Conservation (phyloP, 164 flowering plant species). For the Akebia trifoliata region DNA sequence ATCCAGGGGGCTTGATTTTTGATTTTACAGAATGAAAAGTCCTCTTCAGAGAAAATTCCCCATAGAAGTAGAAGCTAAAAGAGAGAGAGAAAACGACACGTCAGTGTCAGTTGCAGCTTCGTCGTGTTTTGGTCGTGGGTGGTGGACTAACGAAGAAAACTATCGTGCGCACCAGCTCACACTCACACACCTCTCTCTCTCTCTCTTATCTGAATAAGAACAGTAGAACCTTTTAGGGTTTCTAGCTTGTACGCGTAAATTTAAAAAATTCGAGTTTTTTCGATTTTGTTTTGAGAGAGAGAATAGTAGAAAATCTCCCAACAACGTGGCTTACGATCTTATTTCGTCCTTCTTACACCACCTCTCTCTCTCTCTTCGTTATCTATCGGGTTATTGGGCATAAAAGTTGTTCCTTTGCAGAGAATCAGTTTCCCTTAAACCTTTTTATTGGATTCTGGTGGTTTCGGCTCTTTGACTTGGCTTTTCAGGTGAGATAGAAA, state of each 20-base stretch:
- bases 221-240: not conserved
- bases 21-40: no score
- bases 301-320: not conserved
- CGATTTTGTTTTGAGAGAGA: not conserved
- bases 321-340: constrained; percentile 6
- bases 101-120: not conserved
- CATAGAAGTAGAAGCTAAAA: no score
- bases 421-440: no score
- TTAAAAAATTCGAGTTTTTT: not conserved
- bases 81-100: no score
- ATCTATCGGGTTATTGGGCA: not conserved
- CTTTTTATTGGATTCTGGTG: no score
- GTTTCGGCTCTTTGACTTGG: no score
- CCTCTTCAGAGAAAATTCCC: no score
- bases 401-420: not conserved
- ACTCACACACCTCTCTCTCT: not conserved
- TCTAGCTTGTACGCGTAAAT: no score
- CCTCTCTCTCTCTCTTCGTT: not conserved
- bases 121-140: not conserved
- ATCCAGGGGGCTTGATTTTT: no score
- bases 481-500: no score
- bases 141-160: constrained; percentile 2
- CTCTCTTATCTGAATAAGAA: not conserved
- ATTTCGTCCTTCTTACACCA: not conserved
- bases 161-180: constrained; percentile 10